These are phyloP conservation scores for Coemansia sp. DNA, from an alignment of 192 early-diverging fungal genomes.

Conservation along the genomic window DNA sequence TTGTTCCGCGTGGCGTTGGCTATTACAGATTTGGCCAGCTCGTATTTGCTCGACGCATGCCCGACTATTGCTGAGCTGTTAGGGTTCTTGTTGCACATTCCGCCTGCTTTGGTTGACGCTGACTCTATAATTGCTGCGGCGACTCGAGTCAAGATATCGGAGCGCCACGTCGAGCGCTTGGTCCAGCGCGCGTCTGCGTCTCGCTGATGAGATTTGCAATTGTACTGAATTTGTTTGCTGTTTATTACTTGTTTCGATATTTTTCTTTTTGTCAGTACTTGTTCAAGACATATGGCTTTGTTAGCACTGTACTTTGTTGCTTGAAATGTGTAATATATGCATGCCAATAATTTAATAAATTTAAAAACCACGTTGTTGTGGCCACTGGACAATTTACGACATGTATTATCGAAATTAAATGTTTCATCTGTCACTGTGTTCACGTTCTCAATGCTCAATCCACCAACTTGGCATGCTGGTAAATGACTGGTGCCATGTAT, in stretches of 20 bases:
- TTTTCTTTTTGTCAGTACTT: not conserved
- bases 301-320: too few relatives aligned
- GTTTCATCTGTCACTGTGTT: too few relatives aligned
- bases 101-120: slow-evolving; percentile 47
- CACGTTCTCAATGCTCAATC: too few relatives aligned
- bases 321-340: too few relatives aligned
- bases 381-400: too few relatives aligned
- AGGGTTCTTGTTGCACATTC: slow-evolving; percentile 77
- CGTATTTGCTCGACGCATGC: slow-evolving; percentile 70
- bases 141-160: slow-evolving; percentile 67
- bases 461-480: too few relatives aligned
- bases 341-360: too few relatives aligned
- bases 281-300: too few relatives aligned
- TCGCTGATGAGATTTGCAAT: not conserved
- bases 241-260: slow-evolving; percentile 1
- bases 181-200: slow-evolving; percentile 20
- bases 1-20: slow-evolving; percentile 81
- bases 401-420: too few relatives aligned
- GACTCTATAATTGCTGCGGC: slow-evolving; percentile 70
- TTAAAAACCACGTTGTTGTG: too few relatives aligned
- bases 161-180: slow-evolving; percentile 55
- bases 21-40: slow-evolving; percentile 64
- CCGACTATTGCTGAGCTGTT: slow-evolving; percentile 75
- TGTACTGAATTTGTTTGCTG: not conserved
- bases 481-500: too few relatives aligned